phyloP scores from a whole-genome alignment of 805 yeast species.

The Yarrowia porcina region DNA sequence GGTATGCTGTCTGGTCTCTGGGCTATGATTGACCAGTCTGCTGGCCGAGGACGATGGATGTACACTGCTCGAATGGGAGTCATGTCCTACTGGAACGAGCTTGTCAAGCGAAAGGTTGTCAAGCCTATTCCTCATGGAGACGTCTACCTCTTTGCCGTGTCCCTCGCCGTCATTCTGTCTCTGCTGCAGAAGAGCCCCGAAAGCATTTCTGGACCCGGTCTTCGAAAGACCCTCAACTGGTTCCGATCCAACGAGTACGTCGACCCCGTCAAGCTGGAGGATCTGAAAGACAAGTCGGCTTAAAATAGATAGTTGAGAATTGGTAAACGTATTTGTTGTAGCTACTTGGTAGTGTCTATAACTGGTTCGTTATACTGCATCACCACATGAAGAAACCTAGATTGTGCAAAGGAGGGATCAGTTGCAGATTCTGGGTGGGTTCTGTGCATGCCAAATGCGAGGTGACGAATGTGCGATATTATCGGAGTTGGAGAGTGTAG shows the following conservation, averaged over 20 bases:
- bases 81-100: constrained; percentile 39
- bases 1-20: constrained; percentile 45
- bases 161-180: constrained; percentile 38
- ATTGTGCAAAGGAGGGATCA: no score
- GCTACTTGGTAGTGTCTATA: no score
- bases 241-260: constrained; percentile 34
- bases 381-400: no score
- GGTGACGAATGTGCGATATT: no score
- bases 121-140: constrained; percentile 38
- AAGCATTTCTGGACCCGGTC: constrained; percentile 33
- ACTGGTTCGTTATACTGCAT: no score
- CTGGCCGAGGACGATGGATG: constrained; percentile 36
- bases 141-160: constrained; percentile 36
- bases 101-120: constrained; percentile 34
- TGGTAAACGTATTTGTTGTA: no score
- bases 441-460: no score
- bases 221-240: constrained; percentile 38
- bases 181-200: constrained; percentile 35
- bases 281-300: constrained; percentile 3
- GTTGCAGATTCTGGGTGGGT: no score
- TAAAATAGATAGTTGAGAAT: not conserved
- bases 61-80: constrained; percentile 41
- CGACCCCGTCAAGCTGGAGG: constrained; percentile 30
- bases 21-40: constrained; percentile 39
- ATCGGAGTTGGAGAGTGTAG: no score